A percentile compares a stretch with the other conserved stretches of the same genome.
Conservation (phyloP, 1,284 basidiomycete species). For the Stygiomarasmius scandens region DNA sequence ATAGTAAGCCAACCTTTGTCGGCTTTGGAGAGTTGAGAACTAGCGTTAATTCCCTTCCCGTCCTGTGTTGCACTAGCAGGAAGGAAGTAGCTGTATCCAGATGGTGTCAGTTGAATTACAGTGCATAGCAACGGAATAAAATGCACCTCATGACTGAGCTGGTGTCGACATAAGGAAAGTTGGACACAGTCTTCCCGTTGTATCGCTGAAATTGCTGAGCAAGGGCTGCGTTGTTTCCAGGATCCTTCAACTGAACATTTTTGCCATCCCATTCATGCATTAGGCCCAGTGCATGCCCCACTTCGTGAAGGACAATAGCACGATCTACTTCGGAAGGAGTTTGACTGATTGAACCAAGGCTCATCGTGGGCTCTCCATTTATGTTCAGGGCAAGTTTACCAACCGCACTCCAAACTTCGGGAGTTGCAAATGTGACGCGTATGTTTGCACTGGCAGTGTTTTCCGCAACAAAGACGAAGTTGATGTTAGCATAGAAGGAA, state of each 20-base stretch:
- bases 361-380: not conserved
- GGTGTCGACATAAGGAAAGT: not conserved
- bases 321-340: not conserved
- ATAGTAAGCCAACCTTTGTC: not conserved
- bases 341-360: not conserved
- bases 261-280: not conserved
- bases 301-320: not conserved
- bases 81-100: too few species aligned
- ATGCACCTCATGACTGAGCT: not conserved
- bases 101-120: too few species aligned
- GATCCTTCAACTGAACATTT: too few species aligned
- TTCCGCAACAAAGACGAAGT: not conserved
- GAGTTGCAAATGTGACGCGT: not conserved
- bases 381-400: not conserved
- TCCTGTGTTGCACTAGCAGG: not conserved
- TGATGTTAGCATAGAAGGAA: slow-evolving; percentile 1
- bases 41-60: not conserved
- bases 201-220: too few species aligned
- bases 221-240: too few species aligned
- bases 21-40: not conserved
- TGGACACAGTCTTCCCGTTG: not conserved
- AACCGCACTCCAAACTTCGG: not conserved
- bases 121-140: not conserved
- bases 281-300: not conserved
- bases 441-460: not conserved